Base-by-base conservation (phyloP, 2,329 filamentous ascomycete species). In the Botrytis porri region DNA sequence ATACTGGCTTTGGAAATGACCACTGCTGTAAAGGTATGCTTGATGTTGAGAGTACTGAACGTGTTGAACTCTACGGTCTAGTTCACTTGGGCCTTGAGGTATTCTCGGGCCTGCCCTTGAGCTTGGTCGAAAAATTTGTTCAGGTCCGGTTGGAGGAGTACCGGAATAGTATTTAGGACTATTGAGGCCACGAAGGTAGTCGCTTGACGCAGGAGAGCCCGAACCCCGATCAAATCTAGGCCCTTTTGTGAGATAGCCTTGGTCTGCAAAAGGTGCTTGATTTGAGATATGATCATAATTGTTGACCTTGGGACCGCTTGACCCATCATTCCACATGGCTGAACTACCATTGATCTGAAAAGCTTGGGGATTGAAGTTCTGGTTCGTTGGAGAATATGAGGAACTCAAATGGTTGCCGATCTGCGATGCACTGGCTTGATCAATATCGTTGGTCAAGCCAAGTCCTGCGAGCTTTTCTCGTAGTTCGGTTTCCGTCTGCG, bases 1-100 rank as follows among this genome's bases (percentile, higher is more conserved):
- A 75, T 84, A 86, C 51, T 83, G 82, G 5, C 81, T 81, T 43
- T 82, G 76, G 66, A 83, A 82, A 70, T 79, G 78, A 4, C 78
- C 75, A 35, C 78, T 76, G 73, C 83, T 41, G 25, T 72, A 72
- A n/a, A 70, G 41, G 85, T 59, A 81, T 70, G 73, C 82, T 85
- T 29, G 77, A 73, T 63, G 64, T 61, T 79, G 79, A 32, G 74
- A 72, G 65, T 76, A 75, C 35, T 78, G 77, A 20, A 79, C 71
- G 63, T 74, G 76, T 69, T 80, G 78, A 45, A 80, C 74, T 71
- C 79, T 76, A 41, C 78, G 75, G 39, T 80, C 77, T 57, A 81
- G 63, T 32, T 80, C 77, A 64, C 63, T 74, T 3, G 77, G 76
- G 18, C 76, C 77, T 71, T 78, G 78, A 37, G 76, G 75, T 59